Base-by-base conservation (phyloP, 2,329 filamentous ascomycete genomes). In the Ophiostoma triangulosporum region DNA sequence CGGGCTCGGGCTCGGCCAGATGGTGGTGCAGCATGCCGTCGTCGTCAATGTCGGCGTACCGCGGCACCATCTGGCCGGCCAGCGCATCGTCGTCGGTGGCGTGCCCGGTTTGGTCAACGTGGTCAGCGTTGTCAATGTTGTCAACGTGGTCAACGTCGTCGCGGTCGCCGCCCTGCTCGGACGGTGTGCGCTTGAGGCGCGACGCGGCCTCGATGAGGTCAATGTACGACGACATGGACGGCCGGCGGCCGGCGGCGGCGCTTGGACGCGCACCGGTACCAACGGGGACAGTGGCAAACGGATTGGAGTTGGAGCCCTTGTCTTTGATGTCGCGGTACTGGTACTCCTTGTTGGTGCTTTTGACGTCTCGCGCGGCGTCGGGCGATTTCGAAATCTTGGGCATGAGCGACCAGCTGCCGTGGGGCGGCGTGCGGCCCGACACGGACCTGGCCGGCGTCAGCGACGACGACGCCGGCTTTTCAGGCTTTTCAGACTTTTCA, bases 131-230 rank as follows among this genome's bases (percentile, higher is more conserved):
- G 31, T 33, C 31, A 14, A 11, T 14, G 31, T 14, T 33, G 31
- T 36, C 35, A n/a, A 12, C 8, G 33, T 35, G 15, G 35, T 17
- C 15, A 6, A n/a, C n/a, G n/a, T n/a, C 27, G 50, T 12, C 27
- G 26, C 3, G n/a, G 22, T 49, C 48, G 11, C 43, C 43, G 43
- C 52, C 53, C 49, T 55, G 54, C 32, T 55, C 53, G 1, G 56
- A 56, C n/a, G 49, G 55, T 2, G 48, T 50, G 15, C 50, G 51
- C 50, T 53, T 57, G 24, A 59, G 57, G 20, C 36, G 53, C n/a
- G 50, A 52, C 1, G 57, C 58, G 4, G 60, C 61, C 24, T 63
- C 59, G 12, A 61, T 48, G 14, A 63, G 49, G 35, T 63, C 61
- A 24, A 61, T 52, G 31, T 62, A 59, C 11, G 53, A 56, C 1